A percentile compares a stretch with the other conserved stretches of the same genome.
Evolutionary conservation across 2,329 filamentous ascomycete species (phyloP).

Genomic region (Ceratocystis harringtonii): DNA sequence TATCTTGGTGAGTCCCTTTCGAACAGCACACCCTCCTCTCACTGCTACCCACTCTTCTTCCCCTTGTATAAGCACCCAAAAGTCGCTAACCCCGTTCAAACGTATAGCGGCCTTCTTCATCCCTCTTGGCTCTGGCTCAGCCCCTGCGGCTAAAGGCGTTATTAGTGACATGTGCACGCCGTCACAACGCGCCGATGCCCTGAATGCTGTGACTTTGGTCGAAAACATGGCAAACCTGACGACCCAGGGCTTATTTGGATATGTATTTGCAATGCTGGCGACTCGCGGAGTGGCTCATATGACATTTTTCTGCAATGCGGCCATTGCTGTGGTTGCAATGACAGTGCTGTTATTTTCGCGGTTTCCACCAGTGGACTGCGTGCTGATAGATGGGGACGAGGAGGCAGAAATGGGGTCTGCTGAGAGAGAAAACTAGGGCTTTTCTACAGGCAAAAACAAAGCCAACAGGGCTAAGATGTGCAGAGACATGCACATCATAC

Average conservation of each 20-base stretch:
- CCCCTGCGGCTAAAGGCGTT: slow-evolving; percentile 55
- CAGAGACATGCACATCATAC: not conserved
- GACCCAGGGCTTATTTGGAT: slow-evolving; percentile 51
- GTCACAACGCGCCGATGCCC: slow-evolving; percentile 46
- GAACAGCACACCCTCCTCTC: no score
- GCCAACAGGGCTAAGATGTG: not conserved
- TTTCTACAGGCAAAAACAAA: not conserved
- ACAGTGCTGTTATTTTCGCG: slow-evolving; percentile 9
- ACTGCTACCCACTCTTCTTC: not conserved
- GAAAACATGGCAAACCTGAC: slow-evolving; percentile 52
- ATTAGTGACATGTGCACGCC: slow-evolving; percentile 55
- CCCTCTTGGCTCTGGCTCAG: slow-evolving; percentile 54
- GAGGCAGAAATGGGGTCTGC: not conserved
- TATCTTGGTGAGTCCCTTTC: slow-evolving; percentile 36
- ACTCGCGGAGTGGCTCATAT: slow-evolving; percentile 42
- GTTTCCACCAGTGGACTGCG: slow-evolving; percentile 12
- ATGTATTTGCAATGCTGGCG: slow-evolving; percentile 50
- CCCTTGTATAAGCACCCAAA: not conserved
- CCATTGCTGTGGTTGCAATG: slow-evolving; percentile 13
- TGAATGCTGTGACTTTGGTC: slow-evolving; percentile 53
- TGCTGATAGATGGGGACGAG: slow-evolving; percentile 10
- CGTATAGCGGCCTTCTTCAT: slow-evolving; percentile 43
- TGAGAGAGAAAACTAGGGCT: not conserved
- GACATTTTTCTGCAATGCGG: slow-evolving; percentile 54
- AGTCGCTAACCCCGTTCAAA: not conserved